Evolutionary conservation across 768 basidiomycete species (phyloP).

Genomic region (Pholiota conissans): DNA sequence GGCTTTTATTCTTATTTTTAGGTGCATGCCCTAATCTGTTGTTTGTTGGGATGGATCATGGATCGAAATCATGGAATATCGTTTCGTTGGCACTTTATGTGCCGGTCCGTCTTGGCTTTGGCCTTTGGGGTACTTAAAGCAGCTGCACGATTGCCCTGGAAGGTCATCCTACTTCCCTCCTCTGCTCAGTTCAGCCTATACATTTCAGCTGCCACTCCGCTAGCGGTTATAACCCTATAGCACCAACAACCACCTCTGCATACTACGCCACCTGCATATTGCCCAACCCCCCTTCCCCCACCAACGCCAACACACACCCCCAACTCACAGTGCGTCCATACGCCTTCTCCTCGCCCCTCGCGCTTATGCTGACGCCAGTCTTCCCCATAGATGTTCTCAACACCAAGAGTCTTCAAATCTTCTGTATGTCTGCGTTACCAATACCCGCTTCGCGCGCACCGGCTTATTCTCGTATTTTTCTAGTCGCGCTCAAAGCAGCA

Average conservation of each 20-base stretch:
- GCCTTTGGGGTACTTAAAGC: slow-evolving; percentile 6
- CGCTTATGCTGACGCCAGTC: background rate
- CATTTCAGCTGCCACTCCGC: background rate
- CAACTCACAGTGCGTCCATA: background rate
- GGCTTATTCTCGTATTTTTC: slow-evolving; percentile 9
- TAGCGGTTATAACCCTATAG: background rate
- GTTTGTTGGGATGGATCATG: background rate
- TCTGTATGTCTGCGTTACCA: slow-evolving; percentile 8
- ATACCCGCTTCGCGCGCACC: background rate
- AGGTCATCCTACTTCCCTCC: background rate
- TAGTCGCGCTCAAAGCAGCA: slow-evolving; percentile 16
- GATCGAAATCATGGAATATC: background rate
- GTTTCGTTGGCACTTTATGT: slow-evolving; percentile 7
- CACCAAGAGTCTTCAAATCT: background rate
- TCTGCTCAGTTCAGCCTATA: background rate
- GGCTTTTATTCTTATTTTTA: background rate
- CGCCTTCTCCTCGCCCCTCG: background rate
- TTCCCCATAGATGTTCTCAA: slow-evolving; percentile 5
- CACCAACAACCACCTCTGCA: background rate
- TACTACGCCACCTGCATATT: background rate
- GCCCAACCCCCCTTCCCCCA: background rate
- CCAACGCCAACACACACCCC: background rate
- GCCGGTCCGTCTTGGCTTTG: slow-evolving; percentile 6
- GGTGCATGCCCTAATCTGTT: background rate
- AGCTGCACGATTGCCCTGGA: slow-evolving; percentile 5